Conservation (phyloP, 176 grass and related monocot genomes). For the Metroxylon sagu region DNA sequence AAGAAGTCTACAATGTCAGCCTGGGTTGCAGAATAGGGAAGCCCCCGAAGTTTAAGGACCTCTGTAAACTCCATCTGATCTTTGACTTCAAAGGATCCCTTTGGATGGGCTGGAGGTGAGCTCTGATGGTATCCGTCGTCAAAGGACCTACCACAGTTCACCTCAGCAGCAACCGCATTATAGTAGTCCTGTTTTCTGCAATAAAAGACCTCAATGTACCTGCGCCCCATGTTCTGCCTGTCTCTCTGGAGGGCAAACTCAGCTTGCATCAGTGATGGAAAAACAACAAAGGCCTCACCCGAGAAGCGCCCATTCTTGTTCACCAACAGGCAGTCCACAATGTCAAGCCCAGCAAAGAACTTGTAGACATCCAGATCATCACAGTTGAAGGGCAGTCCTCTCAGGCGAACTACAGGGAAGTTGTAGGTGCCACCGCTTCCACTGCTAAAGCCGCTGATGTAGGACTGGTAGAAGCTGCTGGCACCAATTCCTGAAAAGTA, state of each 20-base stretch:
- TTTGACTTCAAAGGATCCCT: constrained; percentile 8
- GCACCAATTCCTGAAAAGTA: constrained; percentile 1
- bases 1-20: constrained; percentile 35
- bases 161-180: constrained; percentile 55
- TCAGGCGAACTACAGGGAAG: constrained; percentile 67
- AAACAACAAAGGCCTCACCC: constrained; percentile 77
- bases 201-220: constrained; percentile 82
- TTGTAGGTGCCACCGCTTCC: constrained; percentile 38
- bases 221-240: constrained; percentile 79
- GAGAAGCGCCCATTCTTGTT: constrained; percentile 76
- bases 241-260: constrained; percentile 64
- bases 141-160: constrained; percentile 17
- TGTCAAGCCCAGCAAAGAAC: constrained; percentile 74
- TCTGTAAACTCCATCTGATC: constrained; percentile 18
- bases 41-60: constrained; percentile 28
- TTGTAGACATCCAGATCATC: constrained; percentile 75
- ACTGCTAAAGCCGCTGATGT: not conserved
- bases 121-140: constrained; percentile 10
- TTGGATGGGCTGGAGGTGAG: constrained; percentile 9
- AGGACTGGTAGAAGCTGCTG: constrained; percentile 12
- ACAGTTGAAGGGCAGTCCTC: constrained; percentile 87
- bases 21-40: constrained; percentile 34
- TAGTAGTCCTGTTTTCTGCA: constrained; percentile 98
- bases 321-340: constrained; percentile 69
- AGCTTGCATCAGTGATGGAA: constrained; percentile 49